Conservation (phyloP, 345 rosid genomes). For the Salix caprea region DNA sequence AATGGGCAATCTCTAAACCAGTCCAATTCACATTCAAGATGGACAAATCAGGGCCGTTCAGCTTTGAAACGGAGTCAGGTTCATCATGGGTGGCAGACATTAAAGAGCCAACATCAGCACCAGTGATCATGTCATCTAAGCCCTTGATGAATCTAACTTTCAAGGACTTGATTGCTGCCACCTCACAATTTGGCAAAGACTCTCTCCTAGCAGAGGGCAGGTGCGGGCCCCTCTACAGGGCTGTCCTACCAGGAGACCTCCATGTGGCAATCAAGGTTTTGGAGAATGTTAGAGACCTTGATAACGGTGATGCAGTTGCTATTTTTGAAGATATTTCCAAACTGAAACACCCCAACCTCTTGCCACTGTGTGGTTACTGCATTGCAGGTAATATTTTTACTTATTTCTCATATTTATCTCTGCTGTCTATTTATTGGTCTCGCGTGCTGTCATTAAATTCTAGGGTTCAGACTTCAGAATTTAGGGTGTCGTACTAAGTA, state of each 20-base stretch:
- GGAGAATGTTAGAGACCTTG: constrained; percentile 61
- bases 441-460: constrained; percentile 32
- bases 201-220: constrained; percentile 74
- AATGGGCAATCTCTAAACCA: constrained; percentile 90
- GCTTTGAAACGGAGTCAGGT: constrained; percentile 87
- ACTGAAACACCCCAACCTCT: constrained; percentile 80
- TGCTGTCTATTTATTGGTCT: constrained; percentile 17
- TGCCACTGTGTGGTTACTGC: constrained; percentile 87
- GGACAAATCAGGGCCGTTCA: constrained; percentile 87
- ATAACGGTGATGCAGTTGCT: constrained; percentile 43
- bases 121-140: constrained; percentile 74
- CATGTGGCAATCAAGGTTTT: constrained; percentile 90
- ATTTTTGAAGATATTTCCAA: constrained; percentile 59
- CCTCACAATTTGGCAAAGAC: constrained; percentile 84
- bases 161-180: constrained; percentile 91
- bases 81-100: constrained; percentile 92
- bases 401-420: neutral
- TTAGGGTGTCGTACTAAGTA: constrained; percentile 16
- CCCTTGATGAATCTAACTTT: constrained; percentile 86
- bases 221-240: constrained; percentile 79
- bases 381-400: constrained; percentile 62
- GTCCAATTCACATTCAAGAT: constrained; percentile 54
- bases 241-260: constrained; percentile 76
- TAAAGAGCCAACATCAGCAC: constrained; percentile 77
- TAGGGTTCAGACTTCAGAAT: neutral